Base-by-base conservation (phyloP, 1,139 yeast species). In the Hyphopichia pseudoburtonii region DNA sequence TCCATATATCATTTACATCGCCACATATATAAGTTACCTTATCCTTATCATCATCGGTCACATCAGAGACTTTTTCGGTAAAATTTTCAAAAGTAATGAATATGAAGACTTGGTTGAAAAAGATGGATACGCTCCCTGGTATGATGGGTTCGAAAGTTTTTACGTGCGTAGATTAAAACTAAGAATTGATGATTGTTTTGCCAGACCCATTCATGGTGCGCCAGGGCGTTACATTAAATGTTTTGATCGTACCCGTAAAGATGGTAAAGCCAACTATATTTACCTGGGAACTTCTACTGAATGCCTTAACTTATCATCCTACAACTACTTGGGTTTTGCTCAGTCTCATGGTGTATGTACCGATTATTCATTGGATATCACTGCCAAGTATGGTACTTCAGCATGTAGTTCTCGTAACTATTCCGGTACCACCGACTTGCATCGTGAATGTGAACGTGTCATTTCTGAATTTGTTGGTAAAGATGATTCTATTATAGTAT, bases 121-220 rank as follows among this genome's bases (percentile, higher is more conserved):
- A 45, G 82, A 92, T 57, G 99, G 99, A 1, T 83, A 87, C 55
- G 97, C 98, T 24, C 97, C 99, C 28, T 84, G 96, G 85, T 86
- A 85, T 52, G 86, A 94, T 33, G 94, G 89, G 34, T 90, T 92
- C 59, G 99, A 92, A 62, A 81, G 87, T 49, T 94, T 92, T 57
- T 92, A 90, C 60, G 85, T 90, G 31, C 83, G 99, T 54, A 81
- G 97, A 52, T 76, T 92, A 71, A 90, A 94, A 59, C 78, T 77
- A 47, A 85, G 96, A 63, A 78, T 92, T 46, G 96, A 86, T 55
- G 97, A 92, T 62, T 89, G 97, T 61, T 92, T 92, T 63, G 88
- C 95, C 4, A 80, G 97, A 57, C 97, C 97, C 25, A 87, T 95
- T 23, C 86, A 87, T 42, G 97, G 97, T 29, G 98, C 92, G 23